Conservation (phyloP, 805 yeast species). For the Jamesozyma spencerorum region DNA sequence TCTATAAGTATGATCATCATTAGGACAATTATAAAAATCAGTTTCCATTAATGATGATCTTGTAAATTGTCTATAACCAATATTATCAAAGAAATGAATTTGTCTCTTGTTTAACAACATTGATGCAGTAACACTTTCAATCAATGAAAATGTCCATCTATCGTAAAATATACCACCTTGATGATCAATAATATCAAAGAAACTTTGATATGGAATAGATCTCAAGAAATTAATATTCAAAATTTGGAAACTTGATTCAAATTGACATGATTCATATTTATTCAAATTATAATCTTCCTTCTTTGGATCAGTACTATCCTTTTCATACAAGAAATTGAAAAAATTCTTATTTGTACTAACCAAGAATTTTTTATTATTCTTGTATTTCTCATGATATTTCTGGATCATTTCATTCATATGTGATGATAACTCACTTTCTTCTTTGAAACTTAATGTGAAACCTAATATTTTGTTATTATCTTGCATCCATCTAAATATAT, state of each 20-base stretch:
- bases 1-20: conserved; percentile 46
- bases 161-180: conserved; percentile 76
- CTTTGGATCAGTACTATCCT: too few species aligned
- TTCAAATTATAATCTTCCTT: background rate
- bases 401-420: background rate
- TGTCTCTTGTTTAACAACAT: conserved; percentile 52
- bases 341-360: conserved; percentile 17
- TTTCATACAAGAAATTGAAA: too few species aligned
- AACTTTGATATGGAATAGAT: conserved; percentile 50
- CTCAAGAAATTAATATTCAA: conserved; percentile 64
- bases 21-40: conserved; percentile 52
- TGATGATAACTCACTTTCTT: conserved; percentile 44
- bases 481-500: conserved; percentile 65
- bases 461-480: conserved; percentile 61
- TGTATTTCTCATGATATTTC: conserved; percentile 36
- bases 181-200: conserved; percentile 54
- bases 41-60: conserved; percentile 36
- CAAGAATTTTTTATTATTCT: conserved; percentile 25
- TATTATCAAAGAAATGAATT: conserved; percentile 62
- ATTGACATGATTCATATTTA: conserved; percentile 66
- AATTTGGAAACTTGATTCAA: conserved; percentile 76
- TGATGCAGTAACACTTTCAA: conserved; percentile 68
- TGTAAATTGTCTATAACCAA: conserved; percentile 53
- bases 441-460: conserved; percentile 55
- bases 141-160: conserved; percentile 84